These are phyloP conservation scores for Penicillium palitans DNA, from an alignment of 2,329 filamentous ascomycete species.

Conservation along the genomic window DNA sequence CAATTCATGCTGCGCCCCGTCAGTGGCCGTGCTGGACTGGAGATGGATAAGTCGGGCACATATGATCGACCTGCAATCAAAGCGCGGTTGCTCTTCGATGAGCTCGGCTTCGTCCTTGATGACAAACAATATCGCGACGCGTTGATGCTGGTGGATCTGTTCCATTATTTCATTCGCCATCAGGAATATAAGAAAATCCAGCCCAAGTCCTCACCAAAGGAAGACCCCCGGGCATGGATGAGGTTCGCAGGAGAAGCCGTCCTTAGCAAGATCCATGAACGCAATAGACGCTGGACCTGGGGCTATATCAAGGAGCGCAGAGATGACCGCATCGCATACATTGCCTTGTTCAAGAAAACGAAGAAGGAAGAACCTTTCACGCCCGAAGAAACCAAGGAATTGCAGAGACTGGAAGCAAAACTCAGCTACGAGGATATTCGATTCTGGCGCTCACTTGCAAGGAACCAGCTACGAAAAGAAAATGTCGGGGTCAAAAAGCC, in stretches of 20 bases:
- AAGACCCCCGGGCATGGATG: constrained; percentile 91
- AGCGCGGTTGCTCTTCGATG: constrained; percentile 87
- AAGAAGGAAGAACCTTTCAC: constrained; percentile 70
- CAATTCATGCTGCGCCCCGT: constrained; percentile 97
- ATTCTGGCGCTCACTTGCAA: constrained; percentile 93
- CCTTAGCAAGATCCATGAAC: constrained; percentile 89
- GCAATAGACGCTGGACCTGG: constrained; percentile 93
- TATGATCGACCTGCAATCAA: constrained; percentile 80
- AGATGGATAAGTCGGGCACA: constrained; percentile 90
- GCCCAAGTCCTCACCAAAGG: constrained; percentile 78
- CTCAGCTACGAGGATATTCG: constrained; percentile 91
- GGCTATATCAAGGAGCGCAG: constrained; percentile 89
- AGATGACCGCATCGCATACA: constrained; percentile 85
- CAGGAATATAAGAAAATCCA: constrained; percentile 95
- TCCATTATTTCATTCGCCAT: constrained; percentile 97
- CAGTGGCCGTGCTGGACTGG: constrained; percentile 89
- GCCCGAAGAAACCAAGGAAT: constrained; percentile 67
- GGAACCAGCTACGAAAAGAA: constrained; percentile 93
- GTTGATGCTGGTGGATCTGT: constrained; percentile 96
- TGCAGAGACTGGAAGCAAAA: constrained; percentile 80
- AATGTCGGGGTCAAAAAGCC: constrained; percentile 81
- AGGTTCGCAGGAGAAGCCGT: constrained; percentile 88
- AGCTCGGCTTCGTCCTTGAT: constrained; percentile 96
- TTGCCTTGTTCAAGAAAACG: constrained; percentile 93
- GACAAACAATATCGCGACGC: constrained; percentile 97